phyloP scores from a whole-genome alignment of 2,329 filamentous ascomycete species.

The Apiospora rasikravindrae region DNA sequence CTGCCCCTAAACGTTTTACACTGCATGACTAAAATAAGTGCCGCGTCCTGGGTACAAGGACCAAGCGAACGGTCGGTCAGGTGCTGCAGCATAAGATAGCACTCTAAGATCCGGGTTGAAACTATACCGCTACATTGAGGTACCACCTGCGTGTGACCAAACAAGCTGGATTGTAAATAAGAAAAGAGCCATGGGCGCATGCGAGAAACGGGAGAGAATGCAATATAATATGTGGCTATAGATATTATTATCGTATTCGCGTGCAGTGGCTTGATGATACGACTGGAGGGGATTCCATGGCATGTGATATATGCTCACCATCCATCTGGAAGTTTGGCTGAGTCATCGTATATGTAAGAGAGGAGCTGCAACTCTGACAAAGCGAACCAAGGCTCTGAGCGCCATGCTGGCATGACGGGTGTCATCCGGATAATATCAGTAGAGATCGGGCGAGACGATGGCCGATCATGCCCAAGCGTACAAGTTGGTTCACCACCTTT shows the following conservation, averaged over 20 bases:
- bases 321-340: background rate
- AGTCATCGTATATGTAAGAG: background rate
- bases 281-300: background rate
- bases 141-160: background rate
- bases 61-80: background rate
- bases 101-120: background rate
- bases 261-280: background rate
- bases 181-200: background rate
- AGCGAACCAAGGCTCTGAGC: background rate
- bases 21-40: background rate
- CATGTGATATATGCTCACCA: background rate
- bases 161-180: background rate
- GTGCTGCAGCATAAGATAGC: background rate
- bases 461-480: background rate
- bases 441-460: background rate
- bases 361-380: background rate
- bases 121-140: background rate
- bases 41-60: background rate
- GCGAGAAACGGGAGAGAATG: background rate
- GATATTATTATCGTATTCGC: background rate
- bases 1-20: too few relatives aligned
- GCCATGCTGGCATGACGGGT: background rate
- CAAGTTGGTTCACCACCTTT: background rate
- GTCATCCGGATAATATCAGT: constrained; percentile 5
- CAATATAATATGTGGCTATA: background rate